Percentiles rank a stretch among this genome's conserved stretches.
These are phyloP conservation scores for Stellera chamaejasme DNA, from an alignment of 345 rosid genomes.

Conservation along the genomic window DNA sequence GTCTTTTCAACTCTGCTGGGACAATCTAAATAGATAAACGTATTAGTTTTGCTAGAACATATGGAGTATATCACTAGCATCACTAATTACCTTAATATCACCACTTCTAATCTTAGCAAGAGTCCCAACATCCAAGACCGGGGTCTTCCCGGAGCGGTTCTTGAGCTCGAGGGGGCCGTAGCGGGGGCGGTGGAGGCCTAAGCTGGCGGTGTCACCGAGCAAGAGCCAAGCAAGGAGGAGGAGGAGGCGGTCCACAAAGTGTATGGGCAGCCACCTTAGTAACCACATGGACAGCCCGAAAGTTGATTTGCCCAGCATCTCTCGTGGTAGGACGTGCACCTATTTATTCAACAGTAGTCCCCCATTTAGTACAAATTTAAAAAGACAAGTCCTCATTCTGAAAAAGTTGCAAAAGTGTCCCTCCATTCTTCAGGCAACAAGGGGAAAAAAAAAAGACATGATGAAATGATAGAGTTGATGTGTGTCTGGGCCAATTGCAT, in stretches of 20 bases:
- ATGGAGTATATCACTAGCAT: too few relatives aligned
- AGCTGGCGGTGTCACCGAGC: constrained; percentile 61
- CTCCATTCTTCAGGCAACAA: too few relatives aligned
- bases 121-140: constrained; percentile 86
- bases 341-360: constrained; percentile 16
- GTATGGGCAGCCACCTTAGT: constrained; percentile 81
- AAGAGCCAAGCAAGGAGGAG: constrained; percentile 53
- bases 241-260: constrained; percentile 66
- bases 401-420: too few relatives aligned
- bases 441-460: not conserved
- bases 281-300: constrained; percentile 94
- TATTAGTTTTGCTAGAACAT: too few relatives aligned
- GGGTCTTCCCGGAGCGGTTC: constrained; percentile 74
- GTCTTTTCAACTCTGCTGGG: too few relatives aligned
- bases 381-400: too few relatives aligned
- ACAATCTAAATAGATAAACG: too few relatives aligned
- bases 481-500: constrained; percentile 16
- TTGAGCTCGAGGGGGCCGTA: constrained; percentile 81
- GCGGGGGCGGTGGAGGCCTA: constrained; percentile 72
- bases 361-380: too few relatives aligned
- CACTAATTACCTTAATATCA: constrained; percentile 55
- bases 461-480: constrained; percentile 4
- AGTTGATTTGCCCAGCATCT: constrained; percentile 90
- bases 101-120: constrained; percentile 86
- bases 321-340: constrained; percentile 97